A percentile compares a stretch with the other conserved stretches of the same genome.
phyloP scores from a whole-genome alignment of 2,329 filamentous ascomycete genomes.

The Colletotrichum falcatum region DNA sequence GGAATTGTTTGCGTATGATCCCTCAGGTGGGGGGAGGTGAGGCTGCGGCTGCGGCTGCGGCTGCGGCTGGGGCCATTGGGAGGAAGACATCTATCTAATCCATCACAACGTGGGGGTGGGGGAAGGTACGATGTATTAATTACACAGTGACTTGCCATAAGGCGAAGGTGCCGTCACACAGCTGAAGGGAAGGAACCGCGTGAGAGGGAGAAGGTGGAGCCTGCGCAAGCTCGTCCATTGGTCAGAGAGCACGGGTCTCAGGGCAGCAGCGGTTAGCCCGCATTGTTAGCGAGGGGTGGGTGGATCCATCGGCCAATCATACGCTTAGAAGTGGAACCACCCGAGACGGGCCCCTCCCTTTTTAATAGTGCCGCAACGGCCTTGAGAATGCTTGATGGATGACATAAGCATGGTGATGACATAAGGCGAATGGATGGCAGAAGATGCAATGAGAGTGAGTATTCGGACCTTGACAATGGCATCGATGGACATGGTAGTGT shows the following conservation, averaged over 20 bases:
- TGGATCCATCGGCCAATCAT: slow-evolving; percentile 5
- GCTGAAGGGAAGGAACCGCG: slow-evolving; percentile 2
- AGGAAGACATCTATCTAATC: not conserved
- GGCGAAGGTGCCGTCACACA: not conserved
- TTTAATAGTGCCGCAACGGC: slow-evolving; percentile 14
- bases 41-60: no score
- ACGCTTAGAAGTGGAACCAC: rapidly evolving
- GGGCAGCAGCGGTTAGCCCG: slow-evolving; percentile 4
- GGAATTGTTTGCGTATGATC: not conserved
- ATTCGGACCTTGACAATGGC: no score
- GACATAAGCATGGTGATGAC: no score
- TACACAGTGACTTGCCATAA: slow-evolving; percentile 1
- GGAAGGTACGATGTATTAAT: slow-evolving; percentile 5
- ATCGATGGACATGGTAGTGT: no score
- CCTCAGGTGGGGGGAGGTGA: not conserved
- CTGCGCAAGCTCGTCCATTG: slow-evolving; percentile 16
- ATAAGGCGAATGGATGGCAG: not conserved
- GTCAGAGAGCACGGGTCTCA: not conserved
- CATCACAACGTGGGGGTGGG: not conserved
- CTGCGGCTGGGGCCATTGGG: not conserved
- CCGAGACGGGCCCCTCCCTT: not conserved
- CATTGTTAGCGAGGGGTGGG: not conserved
- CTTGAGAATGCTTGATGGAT: no score
- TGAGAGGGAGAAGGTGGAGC: not conserved
- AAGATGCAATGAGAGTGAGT: no score